Evolutionary conservation across 2,329 filamentous ascomycete genomes (phyloP).

Genomic region (Metarhizium guizhouense): DNA sequence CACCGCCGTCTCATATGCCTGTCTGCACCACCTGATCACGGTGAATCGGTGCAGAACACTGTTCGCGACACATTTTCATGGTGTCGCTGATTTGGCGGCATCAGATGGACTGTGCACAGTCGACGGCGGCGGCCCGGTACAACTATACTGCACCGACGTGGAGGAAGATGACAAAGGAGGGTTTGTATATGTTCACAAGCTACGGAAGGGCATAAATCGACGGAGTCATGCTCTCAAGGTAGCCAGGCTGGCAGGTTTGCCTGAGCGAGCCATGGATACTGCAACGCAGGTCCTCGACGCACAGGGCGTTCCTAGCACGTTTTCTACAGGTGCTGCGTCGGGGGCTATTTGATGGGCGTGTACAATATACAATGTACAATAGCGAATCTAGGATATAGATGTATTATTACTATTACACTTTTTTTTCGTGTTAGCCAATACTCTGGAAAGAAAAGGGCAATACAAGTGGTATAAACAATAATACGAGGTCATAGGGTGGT

Average conservation of each 20-base stretch:
- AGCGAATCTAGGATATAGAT: conserved; percentile 4
- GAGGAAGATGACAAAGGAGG: conserved; percentile 59
- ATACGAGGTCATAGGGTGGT: conserved; percentile 46
- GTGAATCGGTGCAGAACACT: conserved; percentile 71
- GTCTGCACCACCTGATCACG: conserved; percentile 71
- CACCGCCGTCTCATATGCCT: conserved; percentile 80
- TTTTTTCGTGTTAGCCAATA: conserved; percentile 27
- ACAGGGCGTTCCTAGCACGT: not conserved
- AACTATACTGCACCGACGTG: conserved; percentile 83
- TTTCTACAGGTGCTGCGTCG: not conserved
- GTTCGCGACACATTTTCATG: conserved; percentile 94
- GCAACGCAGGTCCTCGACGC: conserved; percentile 49
- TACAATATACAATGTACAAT: conserved; percentile 5
- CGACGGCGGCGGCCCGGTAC: conserved; percentile 38
- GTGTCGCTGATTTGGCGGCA: conserved; percentile 65
- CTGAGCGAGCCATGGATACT: conserved; percentile 59
- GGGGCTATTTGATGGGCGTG: not conserved
- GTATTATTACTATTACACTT: conserved; percentile 8
- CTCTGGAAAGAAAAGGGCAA: conserved; percentile 19
- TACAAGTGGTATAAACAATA: conserved; percentile 11
- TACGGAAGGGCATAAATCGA: conserved; percentile 75
- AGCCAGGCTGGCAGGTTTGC: conserved; percentile 76
- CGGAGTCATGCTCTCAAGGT: conserved; percentile 91
- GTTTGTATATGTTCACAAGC: conserved; percentile 79
- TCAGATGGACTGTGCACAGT: conserved; percentile 34